A percentile compares a stretch with the other conserved stretches of the same genome.
phyloP scores from a whole-genome alignment of 2,329 filamentous ascomycete genomes.

The Arthrobotrys conoides region DNA sequence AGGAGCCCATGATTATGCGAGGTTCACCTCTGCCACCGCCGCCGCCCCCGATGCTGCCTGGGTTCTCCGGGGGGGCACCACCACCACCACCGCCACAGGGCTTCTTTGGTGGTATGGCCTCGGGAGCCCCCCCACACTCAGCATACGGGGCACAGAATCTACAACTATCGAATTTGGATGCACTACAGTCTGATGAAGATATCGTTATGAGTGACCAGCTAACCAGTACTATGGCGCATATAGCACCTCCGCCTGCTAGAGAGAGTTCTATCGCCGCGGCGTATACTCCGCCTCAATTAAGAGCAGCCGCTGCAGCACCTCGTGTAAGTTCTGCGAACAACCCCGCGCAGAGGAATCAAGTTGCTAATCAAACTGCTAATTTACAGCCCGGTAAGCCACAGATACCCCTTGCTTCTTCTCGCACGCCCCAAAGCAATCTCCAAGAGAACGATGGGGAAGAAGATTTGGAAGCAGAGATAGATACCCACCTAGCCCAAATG shows the following conservation, averaged over 20 bases:
- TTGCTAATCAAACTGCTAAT: background rate
- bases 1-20: background rate
- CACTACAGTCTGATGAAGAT: background rate
- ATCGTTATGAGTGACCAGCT: background rate
- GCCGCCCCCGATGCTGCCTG: background rate
- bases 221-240: background rate
- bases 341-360: background rate
- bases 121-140: no score
- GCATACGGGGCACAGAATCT: no score
- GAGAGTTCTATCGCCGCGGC: background rate
- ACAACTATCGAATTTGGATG: background rate
- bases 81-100: background rate
- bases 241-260: background rate
- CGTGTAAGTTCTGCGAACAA: background rate
- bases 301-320: background rate
- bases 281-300: background rate
- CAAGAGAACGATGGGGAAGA: background rate
- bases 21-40: background rate
- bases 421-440: background rate
- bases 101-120: no score
- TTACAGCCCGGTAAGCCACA: conserved; percentile 38
- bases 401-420: background rate
- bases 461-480: background rate
- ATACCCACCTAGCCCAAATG: background rate
- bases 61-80: background rate